Base-by-base conservation (phyloP, 2,329 filamentous ascomycete species). In the Penicillium sp. region DNA sequence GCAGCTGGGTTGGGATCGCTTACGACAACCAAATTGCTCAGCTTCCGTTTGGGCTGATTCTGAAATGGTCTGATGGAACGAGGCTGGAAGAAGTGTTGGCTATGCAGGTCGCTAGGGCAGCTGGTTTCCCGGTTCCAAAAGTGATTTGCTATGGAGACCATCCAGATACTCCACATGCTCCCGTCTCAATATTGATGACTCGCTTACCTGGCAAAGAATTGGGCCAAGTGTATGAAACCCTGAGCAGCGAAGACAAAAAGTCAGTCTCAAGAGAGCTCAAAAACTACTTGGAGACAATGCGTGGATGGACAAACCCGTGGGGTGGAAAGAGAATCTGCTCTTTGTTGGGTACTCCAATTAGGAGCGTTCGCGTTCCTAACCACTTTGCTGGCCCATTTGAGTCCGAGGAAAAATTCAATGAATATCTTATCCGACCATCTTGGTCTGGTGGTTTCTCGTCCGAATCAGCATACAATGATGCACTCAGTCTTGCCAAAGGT, bases 181-280 rank as follows among this genome's bases (percentile, higher is more conserved):
- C 63, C n/a, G 42, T 70, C 25, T 70, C 68, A 24, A 71, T 71
- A 45, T 47, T 70, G 3, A 71, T 74, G 65, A 73, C 69, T 49
- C 64, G 68, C 31, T 47, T 70, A 47, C 66, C 66, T 42, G 67
- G 68, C 12, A 52, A 59, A 44, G 66, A 69, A 49, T 25, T 71
- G 20, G 65, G 63, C 41, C 58, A 62, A 50, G 52, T 54, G 2
- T 69, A 64, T 39, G 52, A 69, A 48, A 42, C 52, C 10, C 60
- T 72, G 10, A 66, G 44, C 28, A 46, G 50, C 32, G 38, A 63
- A 27, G 64, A 68, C 18, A 57, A 57, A 47, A 50, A 60, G 5
- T 65, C 55, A 12, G 57, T 64, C 40, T 56, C 61, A 31, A 23
- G 54, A 24, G 63, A 72, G 52, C 54, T 71, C 15, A 65, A 65